Evolutionary conservation across 2,329 filamentous ascomycete species (phyloP).

Genomic region (Apiospora malaysiana): DNA sequence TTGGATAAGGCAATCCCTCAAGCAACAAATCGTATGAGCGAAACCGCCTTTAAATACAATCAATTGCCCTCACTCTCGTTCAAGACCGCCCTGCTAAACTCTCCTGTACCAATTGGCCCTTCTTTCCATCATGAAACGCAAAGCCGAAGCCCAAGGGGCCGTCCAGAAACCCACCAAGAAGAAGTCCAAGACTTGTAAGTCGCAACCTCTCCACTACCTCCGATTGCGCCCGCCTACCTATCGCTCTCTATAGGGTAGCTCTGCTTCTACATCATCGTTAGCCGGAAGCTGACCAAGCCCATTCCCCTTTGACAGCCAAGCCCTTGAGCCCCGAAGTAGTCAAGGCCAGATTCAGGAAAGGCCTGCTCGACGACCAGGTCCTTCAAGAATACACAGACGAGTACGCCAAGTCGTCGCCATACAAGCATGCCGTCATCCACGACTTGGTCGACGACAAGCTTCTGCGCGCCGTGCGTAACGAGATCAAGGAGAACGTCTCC

Average conservation of each 20-base stretch:
- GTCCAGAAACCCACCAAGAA: constrained; percentile 56
- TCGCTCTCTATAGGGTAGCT: constrained; percentile 21
- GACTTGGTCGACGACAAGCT: constrained; percentile 80
- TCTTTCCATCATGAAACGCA: constrained; percentile 60
- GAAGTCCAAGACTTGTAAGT: constrained; percentile 53
- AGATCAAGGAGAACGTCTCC: constrained; percentile 88
- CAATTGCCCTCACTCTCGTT: constrained; percentile 4
- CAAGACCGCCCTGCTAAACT: neutral
- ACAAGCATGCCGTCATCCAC: constrained; percentile 92
- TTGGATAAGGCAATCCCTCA: constrained; percentile 11
- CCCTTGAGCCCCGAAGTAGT: constrained; percentile 56
- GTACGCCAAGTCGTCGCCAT: constrained; percentile 72
- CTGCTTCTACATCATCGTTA: neutral
- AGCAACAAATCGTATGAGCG: constrained; percentile 18
- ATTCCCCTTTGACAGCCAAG: constrained; percentile 33
- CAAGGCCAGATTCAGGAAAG: constrained; percentile 66
- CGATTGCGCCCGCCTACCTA: constrained; percentile 3
- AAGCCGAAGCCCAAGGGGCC: constrained; percentile 52
- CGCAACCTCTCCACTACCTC: constrained; percentile 7
- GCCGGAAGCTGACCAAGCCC: neutral
- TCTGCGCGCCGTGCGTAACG: constrained; percentile 82
- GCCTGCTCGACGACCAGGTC: constrained; percentile 66
- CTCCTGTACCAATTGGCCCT: constrained; percentile 31
- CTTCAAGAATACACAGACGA: constrained; percentile 64
- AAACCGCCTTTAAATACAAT: neutral